Conservation (phyloP, 1,139 yeast species). For the Pichia inconspicua region DNA sequence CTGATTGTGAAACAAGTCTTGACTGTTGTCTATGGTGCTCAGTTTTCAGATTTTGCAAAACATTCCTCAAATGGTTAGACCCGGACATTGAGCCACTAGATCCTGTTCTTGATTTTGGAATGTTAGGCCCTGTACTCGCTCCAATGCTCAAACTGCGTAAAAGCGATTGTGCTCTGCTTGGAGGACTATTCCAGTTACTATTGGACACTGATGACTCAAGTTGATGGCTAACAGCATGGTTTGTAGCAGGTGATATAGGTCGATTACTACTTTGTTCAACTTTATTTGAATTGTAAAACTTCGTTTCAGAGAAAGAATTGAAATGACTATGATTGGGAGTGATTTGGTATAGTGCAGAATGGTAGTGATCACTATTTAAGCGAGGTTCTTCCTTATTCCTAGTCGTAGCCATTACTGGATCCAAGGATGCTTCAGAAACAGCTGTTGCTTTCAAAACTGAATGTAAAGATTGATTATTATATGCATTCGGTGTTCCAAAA, state of each 20-base stretch:
- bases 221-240: background rate
- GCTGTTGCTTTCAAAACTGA: constrained; percentile 18
- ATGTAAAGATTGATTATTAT: constrained; percentile 15
- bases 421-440: constrained; percentile 15
- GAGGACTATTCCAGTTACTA: background rate
- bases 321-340: constrained; percentile 2
- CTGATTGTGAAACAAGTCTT: background rate
- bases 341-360: background rate
- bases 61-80: constrained; percentile 4
- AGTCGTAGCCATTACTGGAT: background rate
- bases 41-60: constrained; percentile 7
- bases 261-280: background rate
- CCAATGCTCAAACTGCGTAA: constrained; percentile 9
- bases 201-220: background rate
- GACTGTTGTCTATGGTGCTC: background rate
- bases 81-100: constrained; percentile 10
- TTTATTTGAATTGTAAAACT: background rate
- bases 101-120: constrained; percentile 9
- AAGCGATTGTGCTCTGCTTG: constrained; percentile 9
- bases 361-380: background rate
- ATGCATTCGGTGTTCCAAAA: constrained; percentile 5
- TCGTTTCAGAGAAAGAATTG: constrained; percentile 2
- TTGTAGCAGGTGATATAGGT: background rate
- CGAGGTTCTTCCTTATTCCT: background rate
- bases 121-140: background rate